Evolutionary conservation across 768 basidiomycete genomes (phyloP), one percentile per base, ranked within the genome.

Genomic region (Pisolithus albus): DNA sequence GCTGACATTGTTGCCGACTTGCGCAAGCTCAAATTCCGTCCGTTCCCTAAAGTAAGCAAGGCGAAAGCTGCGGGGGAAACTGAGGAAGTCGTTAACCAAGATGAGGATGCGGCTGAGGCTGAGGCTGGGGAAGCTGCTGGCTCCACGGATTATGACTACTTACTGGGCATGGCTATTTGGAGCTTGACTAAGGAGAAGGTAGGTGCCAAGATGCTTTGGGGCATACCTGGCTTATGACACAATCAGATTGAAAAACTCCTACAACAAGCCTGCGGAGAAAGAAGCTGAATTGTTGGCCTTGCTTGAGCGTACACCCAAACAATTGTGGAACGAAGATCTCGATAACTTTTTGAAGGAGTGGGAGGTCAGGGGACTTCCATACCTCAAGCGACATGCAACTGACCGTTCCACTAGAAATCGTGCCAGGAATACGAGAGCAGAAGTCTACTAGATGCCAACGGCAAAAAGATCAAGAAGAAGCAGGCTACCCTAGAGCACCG

Each of bases 171-270:
- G 95, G 73, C 92, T 1, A 95, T 99, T 62, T 93, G 82, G 76
- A 95, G 86, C 70, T 73, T 99, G 74, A 99, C 95, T 0, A 84
- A 79, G 60, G 95, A 98, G 70, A 94, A 86, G 82, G 91, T 88
- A 49, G 6, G 66, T 54, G 11, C 44, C n/a, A 41, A 16, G 34
- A 46, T 11, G 10, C 4, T 18, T 28, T 4, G 26, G 11, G 13
- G 3, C 7, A 15, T 53, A 18, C 40, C 13, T 7, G 23, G 38
- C 36, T 23, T 50, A 52, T 59, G 39, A 65, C 46, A 21, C 28
- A 36, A 19, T 30, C 47, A 93, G 89, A 93, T 96, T 59, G 88
- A 86, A 54, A 93, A 80, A 70, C 77, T 99, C 5, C 74, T 80
- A 43, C 76, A 79, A 59, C 91, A 92, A 74, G 84, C 88, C 1